These are phyloP conservation scores for Chalaropsis thielavioides DNA, from an alignment of 2,329 filamentous ascomycete species.

Conservation along the genomic window DNA sequence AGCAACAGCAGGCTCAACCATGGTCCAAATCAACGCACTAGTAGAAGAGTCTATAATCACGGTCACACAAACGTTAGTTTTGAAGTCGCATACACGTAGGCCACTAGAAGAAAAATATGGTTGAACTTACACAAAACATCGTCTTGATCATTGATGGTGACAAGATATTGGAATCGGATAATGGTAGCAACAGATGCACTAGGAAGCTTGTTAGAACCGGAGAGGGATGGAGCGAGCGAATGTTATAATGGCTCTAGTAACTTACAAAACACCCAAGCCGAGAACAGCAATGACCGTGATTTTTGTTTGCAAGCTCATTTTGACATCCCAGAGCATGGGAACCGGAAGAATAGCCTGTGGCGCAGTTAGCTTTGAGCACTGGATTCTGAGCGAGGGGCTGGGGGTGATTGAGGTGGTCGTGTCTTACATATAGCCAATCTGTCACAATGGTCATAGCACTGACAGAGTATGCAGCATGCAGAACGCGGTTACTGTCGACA, in stretches of 20 bases:
- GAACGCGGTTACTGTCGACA: constrained; percentile 30
- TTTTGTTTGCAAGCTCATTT: constrained; percentile 39
- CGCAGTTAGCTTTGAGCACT: background rate
- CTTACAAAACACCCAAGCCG: constrained; percentile 37
- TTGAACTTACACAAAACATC: constrained; percentile 35
- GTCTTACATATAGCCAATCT: constrained; percentile 39
- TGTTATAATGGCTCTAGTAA: background rate
- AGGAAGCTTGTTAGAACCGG: background rate
- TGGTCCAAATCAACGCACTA: constrained; percentile 40
- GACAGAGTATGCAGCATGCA: constrained; percentile 36
- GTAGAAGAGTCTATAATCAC: constrained; percentile 29
- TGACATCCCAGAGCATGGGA: constrained; percentile 40
- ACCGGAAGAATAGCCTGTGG: constrained; percentile 36
- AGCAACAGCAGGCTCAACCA: constrained; percentile 42
- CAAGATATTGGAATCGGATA: constrained; percentile 35
- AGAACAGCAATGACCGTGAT: constrained; percentile 36
- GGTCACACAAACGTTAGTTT: background rate
- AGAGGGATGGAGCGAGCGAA: background rate
- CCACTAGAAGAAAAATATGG: background rate
- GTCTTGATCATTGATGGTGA: constrained; percentile 30
- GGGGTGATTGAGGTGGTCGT: background rate
- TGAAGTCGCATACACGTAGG: background rate
- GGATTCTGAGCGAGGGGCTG: background rate
- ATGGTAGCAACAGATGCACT: constrained; percentile 42
- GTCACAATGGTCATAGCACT: constrained; percentile 38